Percentiles rank a stretch among this genome's conserved stretches.
phyloP scores from a whole-genome alignment of 208 protist species.

The Leishmania mexicana region DNA sequence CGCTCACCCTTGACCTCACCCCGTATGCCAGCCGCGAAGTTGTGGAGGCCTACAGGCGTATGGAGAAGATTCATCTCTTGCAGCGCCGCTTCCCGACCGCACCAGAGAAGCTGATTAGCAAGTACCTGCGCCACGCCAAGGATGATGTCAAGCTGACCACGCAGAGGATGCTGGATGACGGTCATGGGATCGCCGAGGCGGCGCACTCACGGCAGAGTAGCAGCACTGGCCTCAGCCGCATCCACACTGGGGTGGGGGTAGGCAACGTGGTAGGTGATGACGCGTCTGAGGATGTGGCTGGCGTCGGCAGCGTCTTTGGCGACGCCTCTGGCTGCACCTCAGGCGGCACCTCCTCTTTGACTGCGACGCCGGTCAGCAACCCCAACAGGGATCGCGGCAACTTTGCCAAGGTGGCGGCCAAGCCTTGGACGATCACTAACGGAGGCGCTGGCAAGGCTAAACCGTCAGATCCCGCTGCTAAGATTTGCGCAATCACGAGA shows the following conservation, averaged over 20 bases:
- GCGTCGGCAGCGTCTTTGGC: constrained; percentile 1
- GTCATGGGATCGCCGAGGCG: constrained; percentile 9
- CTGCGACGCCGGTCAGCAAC: background rate
- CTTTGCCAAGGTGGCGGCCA: background rate
- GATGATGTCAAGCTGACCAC: constrained; percentile 35
- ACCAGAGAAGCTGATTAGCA: constrained; percentile 12
- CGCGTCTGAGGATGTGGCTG: constrained; percentile 14
- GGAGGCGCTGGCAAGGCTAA: background rate
- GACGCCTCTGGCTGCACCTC: constrained; percentile 7
- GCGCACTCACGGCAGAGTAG: constrained; percentile 26
- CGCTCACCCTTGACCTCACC: constrained; percentile 57
- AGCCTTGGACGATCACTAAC: background rate
- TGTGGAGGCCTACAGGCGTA: constrained; percentile 38
- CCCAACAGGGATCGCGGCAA: background rate
- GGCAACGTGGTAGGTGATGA: constrained; percentile 7
- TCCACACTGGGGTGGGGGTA: background rate
- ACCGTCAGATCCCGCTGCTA: background rate
- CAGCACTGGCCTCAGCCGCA: background rate
- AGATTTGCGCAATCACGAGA: constrained; percentile 17
- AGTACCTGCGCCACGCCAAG: constrained; percentile 23
- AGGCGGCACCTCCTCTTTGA: constrained; percentile 7
- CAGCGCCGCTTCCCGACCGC: constrained; percentile 44
- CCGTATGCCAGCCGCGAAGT: constrained; percentile 55
- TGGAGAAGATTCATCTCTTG: constrained; percentile 35
- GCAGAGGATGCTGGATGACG: constrained; percentile 30